Percentiles rank a stretch among this genome's conserved stretches.
phyloP scores from a whole-genome alignment of 2,329 filamentous ascomycete genomes.

The Stemphylium beticola region DNA sequence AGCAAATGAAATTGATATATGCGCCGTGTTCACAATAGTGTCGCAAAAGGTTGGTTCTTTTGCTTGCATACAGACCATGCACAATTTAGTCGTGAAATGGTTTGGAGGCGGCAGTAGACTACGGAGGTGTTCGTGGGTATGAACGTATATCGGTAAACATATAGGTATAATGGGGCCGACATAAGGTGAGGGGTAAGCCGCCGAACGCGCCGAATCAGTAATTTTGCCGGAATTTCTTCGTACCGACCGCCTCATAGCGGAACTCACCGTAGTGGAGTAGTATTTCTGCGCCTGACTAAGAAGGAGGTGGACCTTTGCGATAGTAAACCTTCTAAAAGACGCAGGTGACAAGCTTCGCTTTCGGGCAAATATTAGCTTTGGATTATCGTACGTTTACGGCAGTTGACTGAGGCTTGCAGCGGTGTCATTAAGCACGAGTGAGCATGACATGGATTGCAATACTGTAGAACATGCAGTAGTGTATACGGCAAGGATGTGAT shows the following conservation, averaged over 20 bases:
- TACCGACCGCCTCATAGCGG: constrained; percentile 1
- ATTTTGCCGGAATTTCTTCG: constrained; percentile 8
- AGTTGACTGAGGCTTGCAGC: background rate
- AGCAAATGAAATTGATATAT: background rate
- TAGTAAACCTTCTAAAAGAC: background rate
- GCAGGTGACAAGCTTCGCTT: background rate
- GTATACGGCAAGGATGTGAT: constrained; percentile 18
- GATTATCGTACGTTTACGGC: background rate
- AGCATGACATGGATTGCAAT: background rate
- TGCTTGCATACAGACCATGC: constrained; percentile 3
- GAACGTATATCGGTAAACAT: background rate
- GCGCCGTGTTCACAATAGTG: background rate
- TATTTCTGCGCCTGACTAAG: constrained; percentile 1
- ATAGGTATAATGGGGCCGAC: constrained; percentile 7
- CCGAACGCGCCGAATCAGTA: constrained; percentile 12
- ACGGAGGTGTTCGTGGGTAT: background rate
- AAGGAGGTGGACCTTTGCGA: background rate
- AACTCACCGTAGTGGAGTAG: constrained; percentile 9
- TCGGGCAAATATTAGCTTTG: background rate
- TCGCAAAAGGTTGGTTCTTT: background rate
- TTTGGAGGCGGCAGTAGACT: background rate
- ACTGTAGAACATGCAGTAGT: constrained; percentile 3
- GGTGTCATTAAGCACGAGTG: background rate
- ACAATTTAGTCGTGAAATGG: constrained; percentile 1
- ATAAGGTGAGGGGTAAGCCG: constrained; percentile 16